Conservation (phyloP, 495 filamentous ascomycete species). For the Aspergillus homomorphus region DNA sequence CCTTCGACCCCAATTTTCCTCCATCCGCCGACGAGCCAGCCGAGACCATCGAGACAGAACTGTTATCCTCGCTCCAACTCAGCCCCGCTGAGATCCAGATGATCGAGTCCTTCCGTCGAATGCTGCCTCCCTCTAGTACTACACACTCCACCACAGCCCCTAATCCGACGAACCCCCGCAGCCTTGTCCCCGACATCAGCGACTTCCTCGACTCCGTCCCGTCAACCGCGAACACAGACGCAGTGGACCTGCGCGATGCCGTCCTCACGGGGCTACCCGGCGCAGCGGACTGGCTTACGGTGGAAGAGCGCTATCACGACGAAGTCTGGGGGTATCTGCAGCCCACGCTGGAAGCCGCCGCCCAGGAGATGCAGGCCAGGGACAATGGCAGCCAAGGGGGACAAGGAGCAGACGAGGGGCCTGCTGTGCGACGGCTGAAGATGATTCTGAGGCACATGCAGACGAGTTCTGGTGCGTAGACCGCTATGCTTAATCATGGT, state of each 20-base stretch:
- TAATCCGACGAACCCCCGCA: slow-evolving; percentile 20
- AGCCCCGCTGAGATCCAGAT: slow-evolving; percentile 29
- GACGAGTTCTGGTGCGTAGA: slow-evolving; percentile 16
- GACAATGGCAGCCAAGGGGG: slow-evolving; percentile 40
- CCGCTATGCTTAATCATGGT: background rate
- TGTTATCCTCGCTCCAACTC: slow-evolving; percentile 18
- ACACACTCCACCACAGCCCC: slow-evolving; percentile 5
- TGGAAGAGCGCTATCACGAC: slow-evolving; percentile 66
- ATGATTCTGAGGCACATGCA: slow-evolving; percentile 51
- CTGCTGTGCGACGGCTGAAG: slow-evolving; percentile 47
- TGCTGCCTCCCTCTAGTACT: slow-evolving; percentile 9
- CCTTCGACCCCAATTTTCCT: slow-evolving; percentile 50
- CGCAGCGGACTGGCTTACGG: slow-evolving; percentile 54
- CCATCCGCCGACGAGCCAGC: slow-evolving; percentile 31
- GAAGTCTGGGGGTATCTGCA: slow-evolving; percentile 75
- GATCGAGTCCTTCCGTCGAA: slow-evolving; percentile 37
- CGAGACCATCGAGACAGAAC: slow-evolving; percentile 36
- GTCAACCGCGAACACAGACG: slow-evolving; percentile 2
- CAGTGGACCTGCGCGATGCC: slow-evolving; percentile 27
- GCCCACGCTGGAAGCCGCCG: slow-evolving; percentile 61
- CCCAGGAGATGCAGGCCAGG: slow-evolving; percentile 51
- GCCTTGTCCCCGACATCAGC: slow-evolving; percentile 46
- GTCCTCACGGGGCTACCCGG: slow-evolving; percentile 34
- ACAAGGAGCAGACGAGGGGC: slow-evolving; percentile 32
- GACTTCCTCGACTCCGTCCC: slow-evolving; percentile 29